Evolutionary conservation across 2,329 filamentous ascomycete species (phyloP).

Genomic region (Zasmidium cellare): DNA sequence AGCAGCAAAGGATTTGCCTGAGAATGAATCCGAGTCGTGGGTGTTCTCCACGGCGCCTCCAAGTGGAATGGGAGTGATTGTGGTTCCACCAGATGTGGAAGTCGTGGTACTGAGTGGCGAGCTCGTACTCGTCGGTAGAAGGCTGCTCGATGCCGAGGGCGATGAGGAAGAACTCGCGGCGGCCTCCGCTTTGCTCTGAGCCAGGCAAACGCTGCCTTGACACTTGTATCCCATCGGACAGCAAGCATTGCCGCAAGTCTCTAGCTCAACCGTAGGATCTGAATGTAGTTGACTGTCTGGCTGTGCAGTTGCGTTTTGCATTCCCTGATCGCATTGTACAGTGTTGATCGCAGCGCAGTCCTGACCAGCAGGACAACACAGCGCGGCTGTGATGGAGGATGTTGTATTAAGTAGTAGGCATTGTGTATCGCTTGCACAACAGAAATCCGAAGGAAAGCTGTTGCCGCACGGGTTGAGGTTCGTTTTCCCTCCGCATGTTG

Average conservation of each 20-base stretch:
- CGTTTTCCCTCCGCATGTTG: conserved; percentile 52
- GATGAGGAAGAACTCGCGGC: conserved; percentile 8
- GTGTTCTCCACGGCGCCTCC: conserved; percentile 1
- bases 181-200: conserved; percentile 23
- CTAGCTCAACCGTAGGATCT: conserved; percentile 57
- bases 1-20: conserved; percentile 34
- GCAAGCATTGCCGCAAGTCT: conserved; percentile 60
- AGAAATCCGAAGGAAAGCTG: conserved; percentile 64
- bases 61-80: conserved; percentile 18
- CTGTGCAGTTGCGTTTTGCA: conserved; percentile 60
- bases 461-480: conserved; percentile 55
- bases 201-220: conserved; percentile 58
- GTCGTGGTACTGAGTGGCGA: not conserved
- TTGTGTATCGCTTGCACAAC: conserved; percentile 56
- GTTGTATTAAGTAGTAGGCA: conserved; percentile 62
- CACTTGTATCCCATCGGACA: conserved; percentile 75
- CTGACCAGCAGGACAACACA: conserved; percentile 66
- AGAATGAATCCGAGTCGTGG: conserved; percentile 25
- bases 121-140: conserved; percentile 11
- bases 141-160: conserved; percentile 6
- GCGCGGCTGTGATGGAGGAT: conserved; percentile 65
- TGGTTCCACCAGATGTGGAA: not conserved
- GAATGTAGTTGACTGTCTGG: conserved; percentile 67
- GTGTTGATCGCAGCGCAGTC: conserved; percentile 63
- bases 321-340: conserved; percentile 63